Percentiles rank a stretch among this genome's conserved stretches.
Evolutionary conservation across 495 filamentous ascomycete genomes (phyloP).

Genomic region (Durotheca rogersii): DNA sequence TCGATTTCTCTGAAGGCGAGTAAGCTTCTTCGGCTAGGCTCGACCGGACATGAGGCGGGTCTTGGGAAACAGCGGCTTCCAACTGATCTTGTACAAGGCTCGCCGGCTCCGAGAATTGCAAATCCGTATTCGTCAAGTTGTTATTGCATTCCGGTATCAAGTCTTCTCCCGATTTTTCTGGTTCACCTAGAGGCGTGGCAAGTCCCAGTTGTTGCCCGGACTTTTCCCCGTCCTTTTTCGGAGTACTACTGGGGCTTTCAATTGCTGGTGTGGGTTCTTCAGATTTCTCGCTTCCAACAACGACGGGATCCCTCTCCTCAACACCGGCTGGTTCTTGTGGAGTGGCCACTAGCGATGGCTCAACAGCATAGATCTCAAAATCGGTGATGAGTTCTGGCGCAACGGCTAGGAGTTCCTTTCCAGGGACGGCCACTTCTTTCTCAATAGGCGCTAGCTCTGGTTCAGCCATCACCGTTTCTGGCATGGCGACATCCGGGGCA

Average conservation of each 20-base stretch:
- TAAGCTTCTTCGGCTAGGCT: slow-evolving; percentile 11
- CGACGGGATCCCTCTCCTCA: background rate
- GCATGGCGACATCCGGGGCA: too few relatives aligned
- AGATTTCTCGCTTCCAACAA: slow-evolving; percentile 3
- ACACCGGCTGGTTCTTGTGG: slow-evolving; percentile 1
- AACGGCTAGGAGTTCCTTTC: background rate
- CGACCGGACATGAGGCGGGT: slow-evolving; percentile 2
- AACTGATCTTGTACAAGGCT: slow-evolving; percentile 11
- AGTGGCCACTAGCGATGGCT: background rate
- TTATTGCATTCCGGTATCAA: slow-evolving; percentile 4
- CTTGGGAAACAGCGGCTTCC: slow-evolving; percentile 5
- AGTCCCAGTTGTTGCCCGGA: slow-evolving; percentile 8
- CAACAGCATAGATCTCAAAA: background rate
- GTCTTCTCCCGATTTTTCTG: slow-evolving; percentile 2
- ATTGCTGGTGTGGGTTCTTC: background rate
- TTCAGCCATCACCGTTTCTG: background rate
- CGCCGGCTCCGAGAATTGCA: slow-evolving; percentile 1
- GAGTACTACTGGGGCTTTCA: background rate
- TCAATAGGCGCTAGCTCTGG: slow-evolving; percentile 4
- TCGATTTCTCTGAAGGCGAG: slow-evolving; percentile 22
- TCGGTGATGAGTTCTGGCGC: background rate
- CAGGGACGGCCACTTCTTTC: background rate
- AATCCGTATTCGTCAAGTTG: slow-evolving; percentile 6
- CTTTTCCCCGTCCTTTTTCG: slow-evolving; percentile 25
- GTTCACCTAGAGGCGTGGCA: slow-evolving; percentile 10